Conservation (phyloP, 129 eudicot species). For the Centrapalus pauciflorus region DNA sequence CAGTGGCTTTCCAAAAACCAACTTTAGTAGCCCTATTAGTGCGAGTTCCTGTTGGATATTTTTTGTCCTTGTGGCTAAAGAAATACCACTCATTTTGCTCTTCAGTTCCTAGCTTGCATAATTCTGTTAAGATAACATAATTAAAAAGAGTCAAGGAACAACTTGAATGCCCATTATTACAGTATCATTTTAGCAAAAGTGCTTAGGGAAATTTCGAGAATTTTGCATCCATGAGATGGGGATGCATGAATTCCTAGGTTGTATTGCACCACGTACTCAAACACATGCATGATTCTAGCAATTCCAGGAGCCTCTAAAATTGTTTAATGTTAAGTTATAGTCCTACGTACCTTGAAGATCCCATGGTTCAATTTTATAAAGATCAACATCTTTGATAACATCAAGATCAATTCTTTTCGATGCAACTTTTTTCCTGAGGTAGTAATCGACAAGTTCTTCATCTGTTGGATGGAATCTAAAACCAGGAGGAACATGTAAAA, state of each 20-base stretch:
- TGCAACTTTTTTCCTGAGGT: slow-evolving; percentile 40
- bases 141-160: slow-evolving; percentile 1
- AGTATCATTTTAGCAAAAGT: not conserved
- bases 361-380: slow-evolving; percentile 41
- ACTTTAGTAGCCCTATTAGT: slow-evolving; percentile 54
- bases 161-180: not conserved
- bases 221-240: not conserved
- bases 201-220: not conserved
- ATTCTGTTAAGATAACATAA: slow-evolving; percentile 29
- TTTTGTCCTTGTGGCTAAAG: slow-evolving; percentile 51
- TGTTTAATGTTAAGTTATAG: not conserved
- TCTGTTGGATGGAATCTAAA: slow-evolving; percentile 47
- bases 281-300: not conserved
- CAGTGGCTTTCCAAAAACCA: slow-evolving; percentile 60
- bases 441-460: slow-evolving; percentile 44
- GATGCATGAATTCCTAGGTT: not conserved
- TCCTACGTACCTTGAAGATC: slow-evolving; percentile 36
- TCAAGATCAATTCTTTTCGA: slow-evolving; percentile 38
- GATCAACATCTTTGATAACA: slow-evolving; percentile 36
- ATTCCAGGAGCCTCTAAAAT: not conserved
- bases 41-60: slow-evolving; percentile 38
- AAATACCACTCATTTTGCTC: slow-evolving; percentile 58
- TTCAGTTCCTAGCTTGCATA: slow-evolving; percentile 51
- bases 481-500: slow-evolving; percentile 44
- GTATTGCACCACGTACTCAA: not conserved